Evolutionary conservation across 2,329 filamentous ascomycete genomes (phyloP), one percentile per base, ranked within the genome.

Genomic region (Sporothrix pseudoabietina): DNA sequence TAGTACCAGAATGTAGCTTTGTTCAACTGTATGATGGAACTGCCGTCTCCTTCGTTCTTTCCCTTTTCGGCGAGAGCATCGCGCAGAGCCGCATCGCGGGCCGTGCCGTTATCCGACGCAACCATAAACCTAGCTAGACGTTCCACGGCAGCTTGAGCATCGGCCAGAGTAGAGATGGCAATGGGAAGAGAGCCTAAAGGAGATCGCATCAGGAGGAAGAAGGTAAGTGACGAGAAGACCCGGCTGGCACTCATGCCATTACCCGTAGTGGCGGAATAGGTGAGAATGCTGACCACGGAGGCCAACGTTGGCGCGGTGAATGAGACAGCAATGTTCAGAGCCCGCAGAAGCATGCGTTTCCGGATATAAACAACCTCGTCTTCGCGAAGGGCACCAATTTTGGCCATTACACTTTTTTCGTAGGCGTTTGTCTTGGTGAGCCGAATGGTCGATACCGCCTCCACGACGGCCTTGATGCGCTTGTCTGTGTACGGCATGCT

Each of bases 401-500:
- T 77, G 54, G 71, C 65, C 12, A 78, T 73, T 6, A 79, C 72
- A 49, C 74, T 77, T 72, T 75, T 72, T 52, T 79, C 78, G 54
- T 77, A 78, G 26, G 77, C 77, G 47, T 78, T 78, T 2, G 77
- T 78, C 63, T 79, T 79, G 74, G 77, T 75, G 7, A 79, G 76
- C 9, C 77, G 77, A n/a, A 79, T 78, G 22, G 77, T 77, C 1
- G 77, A 77, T 41, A 79, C 76, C 12, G 77, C 77, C 55, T 79
- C 78, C 0, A 78, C 75, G 39, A 78, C 77, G 3, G 77, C 76
- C 61, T 77, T 77, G 57, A 79, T 76, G 14, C 78, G 76, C 9
- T 76, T 75, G 47, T 79, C 78, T 16, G 78, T 78, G 30, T 76
- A 77, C 8, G 77, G 77, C 77, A 78, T 79, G 71, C 77, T 79